phyloP scores from a whole-genome alignment of 208 protist genomes.

The Spongospora subterranea region DNA sequence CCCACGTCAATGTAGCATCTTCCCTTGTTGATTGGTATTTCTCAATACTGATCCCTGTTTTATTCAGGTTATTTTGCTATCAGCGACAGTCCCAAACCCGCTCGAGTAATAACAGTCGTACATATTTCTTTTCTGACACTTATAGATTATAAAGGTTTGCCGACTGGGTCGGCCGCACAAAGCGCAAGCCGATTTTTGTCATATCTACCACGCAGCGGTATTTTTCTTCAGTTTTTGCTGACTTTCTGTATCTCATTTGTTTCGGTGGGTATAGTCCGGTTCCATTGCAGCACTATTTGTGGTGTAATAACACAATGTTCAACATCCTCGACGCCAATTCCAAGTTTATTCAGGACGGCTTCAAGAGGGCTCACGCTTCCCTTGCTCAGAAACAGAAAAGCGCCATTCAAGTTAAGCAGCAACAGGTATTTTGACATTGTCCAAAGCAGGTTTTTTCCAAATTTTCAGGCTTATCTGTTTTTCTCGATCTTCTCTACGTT shows the following conservation, averaged over 20 bases:
- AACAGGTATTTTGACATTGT: too few relatives aligned
- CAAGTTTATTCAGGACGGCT: not conserved
- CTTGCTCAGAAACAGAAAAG: not conserved
- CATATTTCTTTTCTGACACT: slow-evolving; percentile 67
- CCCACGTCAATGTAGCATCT: slow-evolving; percentile 74
- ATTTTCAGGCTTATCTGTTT: too few relatives aligned
- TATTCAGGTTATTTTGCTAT: slow-evolving; percentile 80
- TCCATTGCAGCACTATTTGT: slow-evolving; percentile 54
- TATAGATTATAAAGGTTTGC: slow-evolving; percentile 58
- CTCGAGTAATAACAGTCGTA: slow-evolving; percentile 83
- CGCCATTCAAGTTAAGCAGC: too few relatives aligned
- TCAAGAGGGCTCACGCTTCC: not conserved
- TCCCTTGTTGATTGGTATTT: not conserved
- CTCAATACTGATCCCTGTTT: not conserved
- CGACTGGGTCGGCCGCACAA: slow-evolving; percentile 13
- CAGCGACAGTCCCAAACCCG: slow-evolving; percentile 83
- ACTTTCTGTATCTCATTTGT: not conserved
- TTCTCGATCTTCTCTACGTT: too few relatives aligned
- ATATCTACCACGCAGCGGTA: slow-evolving; percentile 38
- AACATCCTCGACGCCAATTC: slow-evolving; percentile 41
- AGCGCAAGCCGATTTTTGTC: slow-evolving; percentile 17
- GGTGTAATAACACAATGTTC: slow-evolving; percentile 56
- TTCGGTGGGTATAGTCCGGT: not conserved
- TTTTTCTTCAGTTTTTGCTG: too few relatives aligned
- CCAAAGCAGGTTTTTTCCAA: too few relatives aligned